Evolutionary conservation across 345 rosid species (phyloP).

Genomic region (Populus euphratica): DNA sequence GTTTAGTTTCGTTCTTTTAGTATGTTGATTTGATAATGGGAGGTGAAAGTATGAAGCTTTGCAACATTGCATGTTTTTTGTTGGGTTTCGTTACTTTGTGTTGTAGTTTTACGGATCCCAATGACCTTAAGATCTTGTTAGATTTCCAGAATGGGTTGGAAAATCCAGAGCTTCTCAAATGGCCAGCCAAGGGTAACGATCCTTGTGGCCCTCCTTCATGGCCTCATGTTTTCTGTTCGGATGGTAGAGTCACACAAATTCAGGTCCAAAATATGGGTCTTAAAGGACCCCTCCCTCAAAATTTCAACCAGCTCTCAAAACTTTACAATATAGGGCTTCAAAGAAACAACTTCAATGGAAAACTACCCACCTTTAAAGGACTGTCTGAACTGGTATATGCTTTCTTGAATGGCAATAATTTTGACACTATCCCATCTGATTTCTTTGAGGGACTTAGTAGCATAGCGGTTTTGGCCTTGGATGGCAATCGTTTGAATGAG

Average conservation of each 20-base stretch:
- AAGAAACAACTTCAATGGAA: constrained; percentile 39
- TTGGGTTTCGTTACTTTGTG: constrained; percentile 22
- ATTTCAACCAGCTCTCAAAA: constrained; percentile 38
- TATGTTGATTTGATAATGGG: not conserved
- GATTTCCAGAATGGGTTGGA: constrained; percentile 48
- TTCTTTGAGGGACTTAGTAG: constrained; percentile 44
- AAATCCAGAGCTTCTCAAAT: constrained; percentile 48
- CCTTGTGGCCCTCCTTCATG: constrained; percentile 56
- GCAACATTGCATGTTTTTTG: not conserved
- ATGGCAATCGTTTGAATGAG: constrained; percentile 39
- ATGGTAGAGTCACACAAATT: constrained; percentile 42
- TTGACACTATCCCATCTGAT: constrained; percentile 42
- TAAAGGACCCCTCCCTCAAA: constrained; percentile 38
- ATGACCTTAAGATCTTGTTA: constrained; percentile 39
- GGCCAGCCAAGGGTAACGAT: constrained; percentile 42
- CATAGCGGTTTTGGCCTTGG: constrained; percentile 42
- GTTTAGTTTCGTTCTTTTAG: not conserved
- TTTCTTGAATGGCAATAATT: constrained; percentile 41
- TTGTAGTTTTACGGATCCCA: constrained; percentile 36
- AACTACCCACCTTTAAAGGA: constrained; percentile 43
- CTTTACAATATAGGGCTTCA: constrained; percentile 51
- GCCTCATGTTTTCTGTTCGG: constrained; percentile 48
- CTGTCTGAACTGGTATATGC: constrained; percentile 39
- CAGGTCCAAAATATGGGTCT: constrained; percentile 48
- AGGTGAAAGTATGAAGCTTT: not conserved